A percentile compares a stretch with the other conserved stretches of the same genome.
These are phyloP conservation scores for Protomyces gravidus DNA, from an alignment of 1,139 yeast genomes.

Conservation along the genomic window DNA sequence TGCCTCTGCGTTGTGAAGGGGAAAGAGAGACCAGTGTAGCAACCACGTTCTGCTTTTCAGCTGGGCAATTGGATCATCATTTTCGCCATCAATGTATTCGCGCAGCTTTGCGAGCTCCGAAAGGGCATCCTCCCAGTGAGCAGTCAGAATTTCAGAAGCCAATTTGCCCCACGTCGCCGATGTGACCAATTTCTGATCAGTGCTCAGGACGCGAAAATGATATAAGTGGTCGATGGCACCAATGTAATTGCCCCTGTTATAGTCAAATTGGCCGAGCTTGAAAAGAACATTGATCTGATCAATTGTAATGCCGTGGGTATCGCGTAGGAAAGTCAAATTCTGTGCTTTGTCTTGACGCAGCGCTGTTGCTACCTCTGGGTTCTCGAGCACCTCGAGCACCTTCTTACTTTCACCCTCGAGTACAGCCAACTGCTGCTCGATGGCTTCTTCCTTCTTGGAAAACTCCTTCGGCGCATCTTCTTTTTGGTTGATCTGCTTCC, in stretches of 20 bases:
- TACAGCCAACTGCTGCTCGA: conserved; percentile 65
- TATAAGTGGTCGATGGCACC: conserved; percentile 55
- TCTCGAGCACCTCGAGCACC: conserved; percentile 48
- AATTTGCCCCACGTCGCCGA: conserved; percentile 64
- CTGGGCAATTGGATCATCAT: conserved; percentile 53
- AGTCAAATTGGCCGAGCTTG: conserved; percentile 56
- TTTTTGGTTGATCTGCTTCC: conserved; percentile 36
- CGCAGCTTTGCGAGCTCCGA: conserved; percentile 53
- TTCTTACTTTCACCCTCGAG: conserved; percentile 47
- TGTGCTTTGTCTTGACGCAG: conserved; percentile 53
- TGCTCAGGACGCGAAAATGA: conserved; percentile 54
- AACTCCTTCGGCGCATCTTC: conserved; percentile 12
- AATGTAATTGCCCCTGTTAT: conserved; percentile 57
- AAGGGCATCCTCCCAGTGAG: conserved; percentile 51
- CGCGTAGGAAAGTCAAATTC: conserved; percentile 48
- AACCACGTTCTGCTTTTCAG: conserved; percentile 61
- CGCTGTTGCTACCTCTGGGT: conserved; percentile 46
- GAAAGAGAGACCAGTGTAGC: conserved; percentile 62
- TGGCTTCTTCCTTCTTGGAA: conserved; percentile 41
- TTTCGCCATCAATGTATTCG: conserved; percentile 52
- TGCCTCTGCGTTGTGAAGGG: conserved; percentile 48
- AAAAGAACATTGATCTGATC: conserved; percentile 51
- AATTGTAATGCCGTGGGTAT: conserved; percentile 47
- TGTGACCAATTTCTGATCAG: conserved; percentile 48
- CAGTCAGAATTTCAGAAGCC: conserved; percentile 53